Percentiles rank a stretch among this genome's conserved stretches.
Evolutionary conservation across 805 yeast species (phyloP).

Genomic region (Wickerhamiella sorbophila): DNA sequence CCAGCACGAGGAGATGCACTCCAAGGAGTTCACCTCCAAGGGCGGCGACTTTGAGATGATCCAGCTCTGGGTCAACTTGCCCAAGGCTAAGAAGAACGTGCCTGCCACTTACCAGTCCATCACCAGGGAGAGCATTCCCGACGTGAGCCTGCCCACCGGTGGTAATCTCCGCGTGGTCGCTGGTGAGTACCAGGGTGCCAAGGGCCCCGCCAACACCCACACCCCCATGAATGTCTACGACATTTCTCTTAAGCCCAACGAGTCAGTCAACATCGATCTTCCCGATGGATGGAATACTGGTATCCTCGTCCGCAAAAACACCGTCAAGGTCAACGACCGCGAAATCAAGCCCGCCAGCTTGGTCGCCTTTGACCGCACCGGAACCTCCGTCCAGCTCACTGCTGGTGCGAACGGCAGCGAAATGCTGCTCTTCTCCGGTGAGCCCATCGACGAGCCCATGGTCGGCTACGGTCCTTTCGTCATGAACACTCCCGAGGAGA

Average conservation of each 20-base stretch:
- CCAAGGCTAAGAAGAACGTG: constrained; percentile 43
- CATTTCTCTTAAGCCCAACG: constrained; percentile 50
- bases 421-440: constrained; percentile 65
- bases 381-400: constrained; percentile 17
- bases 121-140: constrained; percentile 52
- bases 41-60: constrained; percentile 46
- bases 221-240: constrained; percentile 69
- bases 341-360: constrained; percentile 8
- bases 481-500: constrained; percentile 50
- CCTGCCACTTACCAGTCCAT: constrained; percentile 69
- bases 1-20: constrained; percentile 64
- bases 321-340: constrained; percentile 34
- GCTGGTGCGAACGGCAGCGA: constrained; percentile 31
- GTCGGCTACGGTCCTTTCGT: constrained; percentile 91
- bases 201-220: constrained; percentile 58
- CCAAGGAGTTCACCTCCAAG: constrained; percentile 6
- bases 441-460: constrained; percentile 55
- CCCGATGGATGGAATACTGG: constrained; percentile 53
- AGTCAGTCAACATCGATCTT: constrained; percentile 43
- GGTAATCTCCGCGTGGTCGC: constrained; percentile 57
- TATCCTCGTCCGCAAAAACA: constrained; percentile 52
- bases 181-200: constrained; percentile 64
- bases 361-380: constrained; percentile 35
- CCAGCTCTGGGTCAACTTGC: constrained; percentile 81
- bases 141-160: constrained; percentile 34